phyloP scores from a whole-genome alignment of 2,329 filamentous ascomycete species.

The Aspergillus thermomutatus region DNA sequence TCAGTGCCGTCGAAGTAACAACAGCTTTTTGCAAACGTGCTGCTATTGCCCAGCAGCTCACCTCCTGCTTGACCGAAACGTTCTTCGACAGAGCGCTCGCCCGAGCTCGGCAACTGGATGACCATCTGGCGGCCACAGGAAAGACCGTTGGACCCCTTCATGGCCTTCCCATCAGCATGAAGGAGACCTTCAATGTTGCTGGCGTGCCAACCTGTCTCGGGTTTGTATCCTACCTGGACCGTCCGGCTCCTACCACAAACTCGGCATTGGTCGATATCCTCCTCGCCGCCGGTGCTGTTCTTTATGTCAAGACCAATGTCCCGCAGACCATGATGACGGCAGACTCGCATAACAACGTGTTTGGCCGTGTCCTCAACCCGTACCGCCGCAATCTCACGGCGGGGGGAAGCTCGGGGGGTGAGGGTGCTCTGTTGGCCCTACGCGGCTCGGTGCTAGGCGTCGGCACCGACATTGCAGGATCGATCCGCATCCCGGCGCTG shows the following conservation, averaged over 20 bases:
- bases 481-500: slow-evolving; percentile 45
- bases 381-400: slow-evolving; percentile 56
- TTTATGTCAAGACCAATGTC: slow-evolving; percentile 68
- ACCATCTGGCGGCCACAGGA: slow-evolving; percentile 37
- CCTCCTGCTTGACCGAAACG: slow-evolving; percentile 52
- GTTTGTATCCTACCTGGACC: slow-evolving; percentile 57
- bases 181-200: slow-evolving; percentile 45
- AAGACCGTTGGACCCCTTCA: slow-evolving; percentile 57
- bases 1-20: slow-evolving; percentile 44
- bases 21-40: slow-evolving; percentile 35
- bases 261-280: slow-evolving; percentile 57
- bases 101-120: slow-evolving; percentile 48
- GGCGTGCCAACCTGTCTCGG: slow-evolving; percentile 56
- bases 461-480: slow-evolving; percentile 56
- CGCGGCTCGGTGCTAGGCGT: slow-evolving; percentile 57
- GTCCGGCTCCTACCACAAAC: slow-evolving; percentile 52
- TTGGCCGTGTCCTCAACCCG: slow-evolving; percentile 61
- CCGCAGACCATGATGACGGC: slow-evolving; percentile 53
- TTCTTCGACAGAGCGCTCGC: slow-evolving; percentile 50
- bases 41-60: slow-evolving; percentile 40
- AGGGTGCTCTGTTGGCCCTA: slow-evolving; percentile 58
- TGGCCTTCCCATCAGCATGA: slow-evolving; percentile 57
- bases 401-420: slow-evolving; percentile 65
- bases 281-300: slow-evolving; percentile 57
- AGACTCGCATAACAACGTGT: slow-evolving; percentile 53